These are phyloP conservation scores for Colletotrichum orchidophilum DNA, from an alignment of 2,329 filamentous ascomycete genomes.

Conservation along the genomic window DNA sequence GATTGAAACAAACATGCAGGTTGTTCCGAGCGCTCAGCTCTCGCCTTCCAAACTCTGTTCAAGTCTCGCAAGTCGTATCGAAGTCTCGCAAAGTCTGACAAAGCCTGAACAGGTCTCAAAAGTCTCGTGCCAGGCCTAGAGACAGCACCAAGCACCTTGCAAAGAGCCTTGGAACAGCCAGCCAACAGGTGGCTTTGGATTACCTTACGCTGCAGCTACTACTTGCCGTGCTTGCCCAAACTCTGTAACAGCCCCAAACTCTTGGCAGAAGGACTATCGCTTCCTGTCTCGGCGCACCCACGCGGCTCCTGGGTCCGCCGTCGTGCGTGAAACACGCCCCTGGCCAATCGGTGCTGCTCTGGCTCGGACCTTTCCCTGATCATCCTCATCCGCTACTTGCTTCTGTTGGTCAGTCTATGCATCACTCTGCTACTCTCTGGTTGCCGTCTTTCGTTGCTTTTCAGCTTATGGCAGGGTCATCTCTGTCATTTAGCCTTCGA, in stretches of 20 bases:
- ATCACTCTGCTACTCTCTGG: slow-evolving; percentile 1
- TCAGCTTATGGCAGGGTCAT: slow-evolving; percentile 5
- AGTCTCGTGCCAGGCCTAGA: background rate
- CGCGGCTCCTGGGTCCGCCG: slow-evolving; percentile 25
- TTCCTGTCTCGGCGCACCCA: slow-evolving; percentile 12
- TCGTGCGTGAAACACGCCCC: slow-evolving; percentile 13
- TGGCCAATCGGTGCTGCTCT: slow-evolving; percentile 8
- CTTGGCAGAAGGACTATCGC: slow-evolving; percentile 19
- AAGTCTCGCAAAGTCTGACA: background rate
- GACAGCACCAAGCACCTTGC: background rate
- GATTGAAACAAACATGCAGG: slow-evolving; percentile 28
- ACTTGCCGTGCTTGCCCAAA: slow-evolving; percentile 9
- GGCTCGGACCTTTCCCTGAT: slow-evolving; percentile 24
- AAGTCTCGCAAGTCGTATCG: background rate
- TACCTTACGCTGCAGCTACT: slow-evolving; percentile 15
- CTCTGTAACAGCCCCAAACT: slow-evolving; percentile 32
- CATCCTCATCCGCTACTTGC: background rate
- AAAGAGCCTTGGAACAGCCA: too few species aligned
- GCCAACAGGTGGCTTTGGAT: slow-evolving; percentile 6
- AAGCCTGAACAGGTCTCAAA: background rate
- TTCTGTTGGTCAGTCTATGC: slow-evolving; percentile 10
- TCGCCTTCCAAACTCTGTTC: background rate
- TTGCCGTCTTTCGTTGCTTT: background rate
- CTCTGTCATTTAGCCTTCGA: background rate
- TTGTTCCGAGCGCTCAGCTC: slow-evolving; percentile 16